phyloP scores from a whole-genome alignment of 352 stramenopile genomes.

The Phytophthora idaei region DNA sequence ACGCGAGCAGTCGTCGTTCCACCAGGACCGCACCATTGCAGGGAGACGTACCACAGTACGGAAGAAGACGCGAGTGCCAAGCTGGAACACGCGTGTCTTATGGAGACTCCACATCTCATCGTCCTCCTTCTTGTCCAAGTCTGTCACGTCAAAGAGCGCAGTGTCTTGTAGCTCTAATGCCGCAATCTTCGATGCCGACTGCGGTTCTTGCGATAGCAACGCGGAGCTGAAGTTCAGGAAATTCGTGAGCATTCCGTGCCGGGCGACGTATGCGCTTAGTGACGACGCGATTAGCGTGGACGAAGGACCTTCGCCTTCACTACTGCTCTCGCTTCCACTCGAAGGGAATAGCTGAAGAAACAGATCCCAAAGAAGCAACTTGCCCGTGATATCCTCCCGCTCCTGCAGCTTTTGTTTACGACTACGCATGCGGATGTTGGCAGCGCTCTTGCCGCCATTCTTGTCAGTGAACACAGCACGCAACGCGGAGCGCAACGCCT shows the following conservation, averaged over 20 bases:
- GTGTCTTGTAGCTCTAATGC: slow-evolving; percentile 52
- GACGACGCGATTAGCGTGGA: slow-evolving; percentile 67
- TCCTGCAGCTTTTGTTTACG: slow-evolving; percentile 59
- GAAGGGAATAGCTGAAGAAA: slow-evolving; percentile 83
- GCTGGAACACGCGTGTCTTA: slow-evolving; percentile 49
- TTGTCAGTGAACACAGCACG: slow-evolving; percentile 53
- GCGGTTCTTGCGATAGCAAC: slow-evolving; percentile 64
- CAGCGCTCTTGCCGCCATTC: slow-evolving; percentile 16
- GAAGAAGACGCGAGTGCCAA: slow-evolving; percentile 80
- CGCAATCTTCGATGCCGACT: slow-evolving; percentile 29
- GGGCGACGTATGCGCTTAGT: slow-evolving; percentile 69
- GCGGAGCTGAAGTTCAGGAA: slow-evolving; percentile 73
- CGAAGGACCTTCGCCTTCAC: slow-evolving; percentile 22
- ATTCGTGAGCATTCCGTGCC: slow-evolving; percentile 61
- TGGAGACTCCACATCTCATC: slow-evolving; percentile 41
- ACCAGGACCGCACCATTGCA: slow-evolving; percentile 90
- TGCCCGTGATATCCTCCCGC: slow-evolving; percentile 55
- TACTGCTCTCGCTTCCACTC: slow-evolving; percentile 21
- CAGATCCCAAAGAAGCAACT: slow-evolving; percentile 80
- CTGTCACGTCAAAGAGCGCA: slow-evolving; percentile 48
- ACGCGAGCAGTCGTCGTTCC: slow-evolving; percentile 89
- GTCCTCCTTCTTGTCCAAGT: slow-evolving; percentile 40
- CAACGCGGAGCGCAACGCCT: slow-evolving; percentile 63
- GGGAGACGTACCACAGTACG: slow-evolving; percentile 81
- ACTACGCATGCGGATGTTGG: slow-evolving; percentile 47